Conservation (phyloP, 371 early-diverging fungal genomes). For the Mortierella sp. region DNA sequence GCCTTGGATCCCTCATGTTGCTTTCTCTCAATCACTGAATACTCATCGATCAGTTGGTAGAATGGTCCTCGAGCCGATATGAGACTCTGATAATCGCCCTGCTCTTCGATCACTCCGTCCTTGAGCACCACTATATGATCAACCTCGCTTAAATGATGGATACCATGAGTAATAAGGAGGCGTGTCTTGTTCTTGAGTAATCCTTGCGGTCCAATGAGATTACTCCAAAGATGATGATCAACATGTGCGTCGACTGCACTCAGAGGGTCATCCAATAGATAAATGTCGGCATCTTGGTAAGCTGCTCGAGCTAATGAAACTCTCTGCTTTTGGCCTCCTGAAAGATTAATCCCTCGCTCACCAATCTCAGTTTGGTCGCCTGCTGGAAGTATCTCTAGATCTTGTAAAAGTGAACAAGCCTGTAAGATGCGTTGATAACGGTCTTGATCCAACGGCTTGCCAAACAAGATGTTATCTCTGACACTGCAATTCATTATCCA, state of each 20-base stretch:
- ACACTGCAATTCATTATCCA: constrained; percentile 77
- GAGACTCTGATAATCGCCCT: constrained; percentile 74
- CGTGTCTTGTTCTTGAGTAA: constrained; percentile 82
- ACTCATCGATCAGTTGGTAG: constrained; percentile 59
- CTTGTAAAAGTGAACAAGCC: constrained; percentile 65
- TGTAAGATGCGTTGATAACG: constrained; percentile 62
- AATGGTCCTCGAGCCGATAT: constrained; percentile 72
- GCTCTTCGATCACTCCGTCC: constrained; percentile 77
- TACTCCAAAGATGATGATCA: constrained; percentile 81
- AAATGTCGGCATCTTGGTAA: constrained; percentile 87
- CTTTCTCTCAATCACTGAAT: constrained; percentile 19
- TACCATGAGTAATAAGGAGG: constrained; percentile 89
- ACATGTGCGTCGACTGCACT: constrained; percentile 95
- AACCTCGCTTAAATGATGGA: constrained; percentile 77
- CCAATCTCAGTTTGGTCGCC: constrained; percentile 72
- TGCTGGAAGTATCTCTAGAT: constrained; percentile 71
- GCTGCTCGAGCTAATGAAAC: constrained; percentile 69
- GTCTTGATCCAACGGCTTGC: constrained; percentile 60
- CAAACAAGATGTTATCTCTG: constrained; percentile 78
- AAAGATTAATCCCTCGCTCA: constrained; percentile 66
- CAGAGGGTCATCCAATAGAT: constrained; percentile 85
- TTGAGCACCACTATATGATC: constrained; percentile 78
- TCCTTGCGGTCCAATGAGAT: constrained; percentile 83
- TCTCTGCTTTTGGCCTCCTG: constrained; percentile 68
- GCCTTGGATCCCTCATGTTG: neutral